Evolutionary conservation across 2,329 filamentous ascomycete species (phyloP).

Genomic region (Scytalidium sp.): DNA sequence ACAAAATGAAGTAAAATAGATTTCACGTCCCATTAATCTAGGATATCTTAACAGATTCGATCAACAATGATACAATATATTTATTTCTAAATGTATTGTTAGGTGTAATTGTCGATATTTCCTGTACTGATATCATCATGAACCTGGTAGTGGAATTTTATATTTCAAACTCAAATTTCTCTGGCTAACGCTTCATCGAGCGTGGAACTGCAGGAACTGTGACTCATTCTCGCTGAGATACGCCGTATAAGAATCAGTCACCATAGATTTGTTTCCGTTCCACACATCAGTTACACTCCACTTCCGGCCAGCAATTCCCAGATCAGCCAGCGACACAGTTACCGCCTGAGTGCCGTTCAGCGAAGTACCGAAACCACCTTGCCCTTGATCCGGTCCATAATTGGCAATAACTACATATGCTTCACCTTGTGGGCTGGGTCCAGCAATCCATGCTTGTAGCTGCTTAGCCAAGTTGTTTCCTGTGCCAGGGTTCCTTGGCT

Average conservation of each 20-base stretch:
- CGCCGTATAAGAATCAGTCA: neutral
- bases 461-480: conserved; percentile 19
- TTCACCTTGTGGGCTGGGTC: conserved; percentile 13
- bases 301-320: conserved; percentile 10
- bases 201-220: neutral
- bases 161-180: neutral
- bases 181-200: neutral
- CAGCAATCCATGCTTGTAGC: conserved; percentile 26
- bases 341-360: conserved; percentile 18
- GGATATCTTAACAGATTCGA: no score
- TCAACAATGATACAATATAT: no score
- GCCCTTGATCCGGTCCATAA: conserved; percentile 21
- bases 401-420: conserved; percentile 24
- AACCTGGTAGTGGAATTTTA: no score
- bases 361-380: conserved; percentile 19
- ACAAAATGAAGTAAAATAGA: no score
- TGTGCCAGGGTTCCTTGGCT: conserved; percentile 19
- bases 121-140: no score
- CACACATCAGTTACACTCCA: neutral
- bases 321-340: conserved; percentile 16
- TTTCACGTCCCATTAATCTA: neutral
- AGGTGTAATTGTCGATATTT: no score
- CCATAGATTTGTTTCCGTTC: neutral
- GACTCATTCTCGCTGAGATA: neutral
- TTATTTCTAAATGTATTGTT: no score